A percentile compares a stretch with the other conserved stretches of the same genome.
These are phyloP conservation scores for Phanerochaete carnosa DNA, from an alignment of 768 basidiomycete genomes.

Conservation along the genomic window DNA sequence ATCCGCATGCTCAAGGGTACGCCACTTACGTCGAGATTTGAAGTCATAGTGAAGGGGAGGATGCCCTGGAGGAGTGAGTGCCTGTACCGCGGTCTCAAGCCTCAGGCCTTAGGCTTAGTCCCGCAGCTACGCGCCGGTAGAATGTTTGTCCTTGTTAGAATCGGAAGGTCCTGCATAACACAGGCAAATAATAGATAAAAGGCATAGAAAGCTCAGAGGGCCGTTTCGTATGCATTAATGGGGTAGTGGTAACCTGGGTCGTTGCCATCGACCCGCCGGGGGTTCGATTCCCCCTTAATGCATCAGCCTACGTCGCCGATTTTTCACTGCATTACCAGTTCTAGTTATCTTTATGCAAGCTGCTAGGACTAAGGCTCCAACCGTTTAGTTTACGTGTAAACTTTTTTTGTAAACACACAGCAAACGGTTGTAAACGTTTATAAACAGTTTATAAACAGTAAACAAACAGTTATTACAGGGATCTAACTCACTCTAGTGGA, in stretches of 20 bases:
- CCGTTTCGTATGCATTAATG: slow-evolving; percentile 3
- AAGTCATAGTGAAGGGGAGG: background rate
- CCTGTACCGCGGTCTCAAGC: background rate
- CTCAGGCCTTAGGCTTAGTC: background rate
- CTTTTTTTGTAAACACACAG: too few relatives aligned
- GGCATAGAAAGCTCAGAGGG: background rate
- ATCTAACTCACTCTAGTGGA: too few relatives aligned
- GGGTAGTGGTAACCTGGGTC: slow-evolving; percentile 14
- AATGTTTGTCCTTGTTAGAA: slow-evolving; percentile 9
- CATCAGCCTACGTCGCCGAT: slow-evolving; percentile 26
- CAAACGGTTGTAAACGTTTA: too few relatives aligned
- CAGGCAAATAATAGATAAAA: background rate
- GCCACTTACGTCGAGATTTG: slow-evolving; percentile 4
- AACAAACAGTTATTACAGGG: too few relatives aligned
- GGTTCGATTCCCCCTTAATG: slow-evolving; percentile 88
- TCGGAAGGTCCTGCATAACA: background rate
- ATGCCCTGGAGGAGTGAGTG: background rate
- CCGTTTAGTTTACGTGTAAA: too few relatives aligned
- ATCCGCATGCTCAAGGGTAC: slow-evolving; percentile 15
- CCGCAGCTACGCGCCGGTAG: background rate
- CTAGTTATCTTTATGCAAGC: background rate
- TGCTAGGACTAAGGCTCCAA: too few relatives aligned
- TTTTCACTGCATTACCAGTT: background rate
- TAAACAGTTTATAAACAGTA: too few relatives aligned
- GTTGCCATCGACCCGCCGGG: slow-evolving; percentile 66